Base-by-base conservation (phyloP, 768 basidiomycete species). In the Holtermanniella nyarrowii region DNA sequence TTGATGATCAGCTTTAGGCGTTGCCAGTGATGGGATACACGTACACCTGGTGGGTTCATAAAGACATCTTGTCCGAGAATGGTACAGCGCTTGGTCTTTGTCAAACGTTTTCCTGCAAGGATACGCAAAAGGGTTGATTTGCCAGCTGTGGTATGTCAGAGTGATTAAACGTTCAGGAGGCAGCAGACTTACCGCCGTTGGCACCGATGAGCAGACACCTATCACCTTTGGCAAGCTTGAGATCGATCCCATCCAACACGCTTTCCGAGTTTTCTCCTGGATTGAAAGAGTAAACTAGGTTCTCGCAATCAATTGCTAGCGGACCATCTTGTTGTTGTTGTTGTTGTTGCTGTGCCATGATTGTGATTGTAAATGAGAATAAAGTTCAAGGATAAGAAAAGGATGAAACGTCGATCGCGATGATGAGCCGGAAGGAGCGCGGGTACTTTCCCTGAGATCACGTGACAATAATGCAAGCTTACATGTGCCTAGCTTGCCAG, bases 61-160 rank as follows among this genome's bases (percentile, higher is more conserved):
- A 97, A 96, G 44, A 96, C 90, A 70, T 97, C 90, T 55, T 77
- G 77, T 37, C 77, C 86, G 59, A 86, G 78, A 65, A 97, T 80
- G 44, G 77, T 75, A 41, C 91, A 79, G 48, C 79, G 77, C 11
- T 84, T 76, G 23, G 72, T 75, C 23, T 75, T 79, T 39, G 88
- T 80, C 58, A 97, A 71, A 26, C 83, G 79, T 71, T 91, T 96
- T 5, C 93, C 93, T 0, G 93, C 93, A 18, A 96, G 78, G 51
- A 97, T 84, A 64, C 93, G 86, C 16, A 99, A 77, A 12, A 99
- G 76, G 3, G 93, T 96, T n/a, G 89, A 91, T 73, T 99, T 96
- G 7, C 93, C 93, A 46, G 88, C 69, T 68, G 25, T 39, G 51
- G 53, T 31, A 24, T 25, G 26, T 27, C 21, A 25, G 41, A 46